phyloP scores from a whole-genome alignment of 2,329 filamentous ascomycete species.

The Phyllosticta citribraziliensis region DNA sequence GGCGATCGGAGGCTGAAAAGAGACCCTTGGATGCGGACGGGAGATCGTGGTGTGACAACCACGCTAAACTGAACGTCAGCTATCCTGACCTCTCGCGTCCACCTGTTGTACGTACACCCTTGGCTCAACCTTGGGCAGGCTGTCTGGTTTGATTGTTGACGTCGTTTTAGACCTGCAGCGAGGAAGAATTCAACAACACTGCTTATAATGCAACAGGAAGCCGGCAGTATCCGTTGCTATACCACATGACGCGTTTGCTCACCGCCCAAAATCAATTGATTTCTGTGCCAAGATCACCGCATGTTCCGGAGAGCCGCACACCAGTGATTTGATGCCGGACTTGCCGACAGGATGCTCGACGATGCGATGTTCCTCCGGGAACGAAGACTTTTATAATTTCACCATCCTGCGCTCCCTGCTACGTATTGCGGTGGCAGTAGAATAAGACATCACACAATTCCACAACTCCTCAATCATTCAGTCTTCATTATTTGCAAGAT shows the following conservation, averaged over 20 bases:
- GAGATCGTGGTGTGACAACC: slow-evolving; percentile 9
- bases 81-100: background rate
- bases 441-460: too few relatives aligned
- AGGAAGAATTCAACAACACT: background rate
- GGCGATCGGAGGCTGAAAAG: slow-evolving; percentile 1
- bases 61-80: background rate
- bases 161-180: background rate
- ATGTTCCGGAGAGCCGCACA: background rate
- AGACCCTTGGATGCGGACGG: slow-evolving; percentile 6
- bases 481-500: too few relatives aligned
- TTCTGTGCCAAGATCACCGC: background rate
- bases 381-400: background rate
- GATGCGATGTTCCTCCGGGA: too few relatives aligned
- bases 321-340: background rate
- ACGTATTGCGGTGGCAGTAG: background rate
- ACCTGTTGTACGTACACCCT: background rate
- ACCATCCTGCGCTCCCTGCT: background rate
- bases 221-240: background rate
- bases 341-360: background rate
- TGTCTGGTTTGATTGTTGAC: background rate
- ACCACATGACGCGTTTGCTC: background rate
- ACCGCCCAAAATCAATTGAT: background rate
- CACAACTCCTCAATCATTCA: too few relatives aligned
- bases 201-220: background rate
- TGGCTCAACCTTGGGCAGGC: background rate